Base-by-base conservation (phyloP, 345 rosid genomes). In the Eucalyptus camaldulensis region DNA sequence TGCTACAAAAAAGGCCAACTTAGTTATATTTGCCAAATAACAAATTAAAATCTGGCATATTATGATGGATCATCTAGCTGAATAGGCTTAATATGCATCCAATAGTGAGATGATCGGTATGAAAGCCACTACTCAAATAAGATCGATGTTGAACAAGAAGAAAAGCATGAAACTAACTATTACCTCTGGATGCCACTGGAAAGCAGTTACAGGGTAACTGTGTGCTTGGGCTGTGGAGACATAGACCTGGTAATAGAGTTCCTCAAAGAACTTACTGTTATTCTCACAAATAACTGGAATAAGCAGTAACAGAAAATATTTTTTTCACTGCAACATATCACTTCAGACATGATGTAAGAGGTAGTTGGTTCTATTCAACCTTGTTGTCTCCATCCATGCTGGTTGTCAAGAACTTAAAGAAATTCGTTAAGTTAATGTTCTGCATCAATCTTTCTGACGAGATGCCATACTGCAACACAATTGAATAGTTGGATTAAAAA, bases 351-450 rank as follows among this genome's bases (percentile, higher is more conserved):
- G 17, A 62, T 13, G 72, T 13, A 62, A 62, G 14, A 6, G 49
- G 17, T 62, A 29, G 72, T 7, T 29, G 33, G 17, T 29, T 29
- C 29, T 29, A 62, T 62, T 62, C 67, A 92, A 96, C 99, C 96
- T 97, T 91, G 88, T 93, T 51, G 89, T 97, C 90, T 88, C 91
- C 88, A 94, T 96, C 99, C 51, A 80, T 45, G 90, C 96, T 92
- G 81, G 96, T 97, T 88, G 99, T 97, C 94, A 97, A 90, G 88
- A 95, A 88, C 88, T 94, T 92, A 90, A 97, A 97, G 95, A 96
- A 97, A 65, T 89, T 92, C 54, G 96, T 92, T 83, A 96, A 94
- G 80, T 92, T 90, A 19, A 44, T 21, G 90, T 91, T 94, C 76
- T 91, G 92, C 72, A 89, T 91, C 91, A 95, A 91, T 43, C 91